Conservation (phyloP, 495 filamentous ascomycete genomes). For the Aspergillus bridgeri region DNA sequence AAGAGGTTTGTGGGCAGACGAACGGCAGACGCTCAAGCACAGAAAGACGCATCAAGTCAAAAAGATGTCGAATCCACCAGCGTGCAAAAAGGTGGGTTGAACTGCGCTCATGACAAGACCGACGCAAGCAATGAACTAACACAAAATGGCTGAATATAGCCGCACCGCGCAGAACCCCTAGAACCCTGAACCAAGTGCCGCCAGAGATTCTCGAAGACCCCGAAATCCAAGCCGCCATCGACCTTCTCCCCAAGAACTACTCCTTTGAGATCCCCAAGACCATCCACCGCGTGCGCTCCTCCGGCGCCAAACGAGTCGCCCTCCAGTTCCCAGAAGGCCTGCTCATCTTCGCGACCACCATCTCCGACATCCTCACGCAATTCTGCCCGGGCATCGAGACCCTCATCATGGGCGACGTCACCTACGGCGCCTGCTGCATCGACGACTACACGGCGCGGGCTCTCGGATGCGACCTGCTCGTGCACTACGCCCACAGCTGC, state of each 20-base stretch:
- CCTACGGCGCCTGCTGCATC: constrained; percentile 97
- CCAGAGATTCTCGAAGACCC: constrained; percentile 79
- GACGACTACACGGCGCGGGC: constrained; percentile 97
- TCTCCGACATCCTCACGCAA: constrained; percentile 91
- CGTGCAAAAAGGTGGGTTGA: constrained; percentile 37
- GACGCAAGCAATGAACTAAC: too few relatives aligned
- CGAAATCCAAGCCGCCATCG: constrained; percentile 85
- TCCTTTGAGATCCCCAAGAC: constrained; percentile 98
- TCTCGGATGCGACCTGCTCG: constrained; percentile 88
- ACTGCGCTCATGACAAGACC: background rate
- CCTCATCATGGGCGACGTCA: constrained; percentile 98
- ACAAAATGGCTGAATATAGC: constrained; percentile 35
- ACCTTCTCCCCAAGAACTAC: constrained; percentile 87
- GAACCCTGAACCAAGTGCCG: constrained; percentile 86
- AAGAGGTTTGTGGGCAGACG: constrained; percentile 77
- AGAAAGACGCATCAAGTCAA: constrained; percentile 34
- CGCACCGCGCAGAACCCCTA: constrained; percentile 60
- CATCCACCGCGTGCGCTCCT: constrained; percentile 84
- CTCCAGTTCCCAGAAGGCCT: constrained; percentile 97
- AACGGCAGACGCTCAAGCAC: constrained; percentile 53
- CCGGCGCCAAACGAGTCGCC: constrained; percentile 72
- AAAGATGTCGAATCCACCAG: constrained; percentile 63
- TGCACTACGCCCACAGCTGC: constrained; percentile 97
- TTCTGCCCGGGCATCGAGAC: constrained; percentile 92
- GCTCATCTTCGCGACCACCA: constrained; percentile 92